A percentile compares a stretch with the other conserved stretches of the same genome.
These are phyloP conservation scores for Agaricus sinodeliciosus DNA, from an alignment of 768 basidiomycete species.

Conservation along the genomic window DNA sequence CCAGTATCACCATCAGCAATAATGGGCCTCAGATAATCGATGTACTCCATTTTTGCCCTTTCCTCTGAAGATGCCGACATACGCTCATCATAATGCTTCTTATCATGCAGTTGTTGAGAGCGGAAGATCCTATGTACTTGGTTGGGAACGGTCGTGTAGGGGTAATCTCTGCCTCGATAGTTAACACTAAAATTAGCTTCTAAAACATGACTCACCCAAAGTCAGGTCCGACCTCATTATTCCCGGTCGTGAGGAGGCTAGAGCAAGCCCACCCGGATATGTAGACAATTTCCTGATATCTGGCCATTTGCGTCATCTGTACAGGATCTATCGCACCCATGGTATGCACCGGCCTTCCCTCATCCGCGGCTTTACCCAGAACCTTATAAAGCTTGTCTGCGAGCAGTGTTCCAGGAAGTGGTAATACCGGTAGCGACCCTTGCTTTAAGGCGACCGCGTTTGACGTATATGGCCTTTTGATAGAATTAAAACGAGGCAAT, in stretches of 20 bases:
- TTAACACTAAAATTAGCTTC: neutral
- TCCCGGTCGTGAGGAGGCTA: slow-evolving; percentile 81
- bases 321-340: slow-evolving; percentile 93
- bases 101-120: slow-evolving; percentile 89
- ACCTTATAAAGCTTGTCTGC: slow-evolving; percentile 79
- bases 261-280: slow-evolving; percentile 91
- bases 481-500: slow-evolving; percentile 62
- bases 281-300: slow-evolving; percentile 80
- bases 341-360: slow-evolving; percentile 73
- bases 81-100: slow-evolving; percentile 88
- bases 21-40: slow-evolving; percentile 88
- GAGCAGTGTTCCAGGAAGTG: slow-evolving; percentile 69
- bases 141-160: slow-evolving; percentile 94
- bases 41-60: slow-evolving; percentile 64
- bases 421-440: slow-evolving; percentile 74
- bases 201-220: slow-evolving; percentile 57
- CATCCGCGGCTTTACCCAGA: slow-evolving; percentile 55
- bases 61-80: slow-evolving; percentile 56
- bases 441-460: slow-evolving; percentile 83
- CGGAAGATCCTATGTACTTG: slow-evolving; percentile 90
- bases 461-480: slow-evolving; percentile 77
- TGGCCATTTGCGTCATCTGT: slow-evolving; percentile 93
- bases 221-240: slow-evolving; percentile 90
- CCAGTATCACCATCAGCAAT: slow-evolving; percentile 95
- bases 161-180: slow-evolving; percentile 65